Evolutionary conservation across 1,139 yeast species (phyloP).

Genomic region (Sugiyamaella novakii): DNA sequence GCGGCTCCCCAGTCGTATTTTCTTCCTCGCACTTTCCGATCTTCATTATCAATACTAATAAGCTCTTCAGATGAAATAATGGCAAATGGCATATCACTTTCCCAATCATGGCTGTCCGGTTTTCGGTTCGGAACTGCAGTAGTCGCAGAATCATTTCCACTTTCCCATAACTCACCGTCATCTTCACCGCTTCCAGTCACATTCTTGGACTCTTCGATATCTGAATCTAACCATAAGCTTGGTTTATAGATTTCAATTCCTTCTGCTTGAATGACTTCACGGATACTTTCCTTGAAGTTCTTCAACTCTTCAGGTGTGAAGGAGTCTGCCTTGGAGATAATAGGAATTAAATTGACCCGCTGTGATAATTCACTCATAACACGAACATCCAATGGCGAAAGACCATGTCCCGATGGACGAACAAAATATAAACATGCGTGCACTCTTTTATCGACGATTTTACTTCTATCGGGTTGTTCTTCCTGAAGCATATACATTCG

Average conservation of each 20-base stretch:
- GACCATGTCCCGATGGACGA: conserved; percentile 54
- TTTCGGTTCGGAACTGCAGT: conserved; percentile 4
- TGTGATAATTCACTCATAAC: conserved; percentile 67
- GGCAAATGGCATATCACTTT: conserved; percentile 56
- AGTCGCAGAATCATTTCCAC: conserved; percentile 7
- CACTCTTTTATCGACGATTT: conserved; percentile 59
- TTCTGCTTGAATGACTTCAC: conserved; percentile 49
- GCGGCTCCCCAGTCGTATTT: conserved; percentile 72
- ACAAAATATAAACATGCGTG: conserved; percentile 79
- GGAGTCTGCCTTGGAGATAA: conserved; percentile 75
- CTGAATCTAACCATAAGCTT: conserved; percentile 9
- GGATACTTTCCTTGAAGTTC: conserved; percentile 51
- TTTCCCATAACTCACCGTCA: background rate
- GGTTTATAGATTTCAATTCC: conserved; percentile 61
- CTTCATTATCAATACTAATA: conserved; percentile 35
- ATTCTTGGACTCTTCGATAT: background rate
- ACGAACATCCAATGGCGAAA: conserved; percentile 62
- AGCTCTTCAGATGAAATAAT: conserved; percentile 53
- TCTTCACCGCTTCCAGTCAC: background rate
- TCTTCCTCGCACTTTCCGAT: conserved; percentile 59
- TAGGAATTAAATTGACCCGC: conserved; percentile 73
- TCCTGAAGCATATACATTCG: conserved; percentile 61
- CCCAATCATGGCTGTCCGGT: conserved; percentile 26
- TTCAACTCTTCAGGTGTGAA: conserved; percentile 48
- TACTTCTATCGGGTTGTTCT: conserved; percentile 66